Conservation (phyloP, 371 early-diverging fungal species). For the Chytridiales sp. region DNA sequence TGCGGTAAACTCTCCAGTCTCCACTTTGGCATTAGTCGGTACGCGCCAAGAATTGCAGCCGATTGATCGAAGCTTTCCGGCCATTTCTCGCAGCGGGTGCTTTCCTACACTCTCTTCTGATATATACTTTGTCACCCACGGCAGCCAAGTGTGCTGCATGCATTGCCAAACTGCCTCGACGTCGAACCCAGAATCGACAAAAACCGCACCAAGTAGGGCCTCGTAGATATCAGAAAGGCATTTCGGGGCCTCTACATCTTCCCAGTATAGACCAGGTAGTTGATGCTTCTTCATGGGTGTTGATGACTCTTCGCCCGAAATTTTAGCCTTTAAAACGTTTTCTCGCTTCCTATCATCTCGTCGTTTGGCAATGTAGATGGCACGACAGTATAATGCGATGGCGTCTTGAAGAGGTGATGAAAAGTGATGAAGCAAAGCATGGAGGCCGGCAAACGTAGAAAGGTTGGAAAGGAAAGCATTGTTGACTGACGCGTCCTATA, state of each 20-base stretch:
- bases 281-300: neutral
- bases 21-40: neutral
- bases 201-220: constrained; percentile 69
- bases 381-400: neutral
- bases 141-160: constrained; percentile 4
- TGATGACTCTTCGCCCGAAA: neutral
- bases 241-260: constrained; percentile 31
- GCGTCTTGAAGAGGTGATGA: neutral
- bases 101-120: neutral
- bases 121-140: neutral
- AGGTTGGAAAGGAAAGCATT: neutral
- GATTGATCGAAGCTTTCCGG: neutral
- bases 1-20: neutral
- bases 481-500: neutral
- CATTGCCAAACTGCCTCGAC: constrained; percentile 43
- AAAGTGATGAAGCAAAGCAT: neutral
- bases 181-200: constrained; percentile 77
- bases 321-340: neutral
- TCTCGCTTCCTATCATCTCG: no score
- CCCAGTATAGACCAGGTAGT: neutral
- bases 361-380: neutral
- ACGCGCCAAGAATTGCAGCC: neutral
- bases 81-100: neutral
- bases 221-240: constrained; percentile 49
- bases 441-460: neutral